Conservation (phyloP, 176 grass and related monocot genomes). For the Oryza glaberrima region DNA sequence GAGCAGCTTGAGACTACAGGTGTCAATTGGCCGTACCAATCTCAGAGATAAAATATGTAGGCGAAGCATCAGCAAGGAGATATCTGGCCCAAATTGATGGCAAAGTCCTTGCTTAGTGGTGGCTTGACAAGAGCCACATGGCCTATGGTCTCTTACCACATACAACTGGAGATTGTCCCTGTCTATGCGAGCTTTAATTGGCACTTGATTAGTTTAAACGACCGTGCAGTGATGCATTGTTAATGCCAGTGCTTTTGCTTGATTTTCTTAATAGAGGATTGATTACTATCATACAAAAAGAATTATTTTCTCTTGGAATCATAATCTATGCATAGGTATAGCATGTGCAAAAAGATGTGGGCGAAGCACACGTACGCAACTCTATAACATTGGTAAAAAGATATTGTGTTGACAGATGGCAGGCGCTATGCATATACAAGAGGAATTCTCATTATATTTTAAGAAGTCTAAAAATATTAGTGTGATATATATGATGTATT, state of each 20-base stretch:
- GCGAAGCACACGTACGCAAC: constrained; percentile 25
- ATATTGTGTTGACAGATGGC: constrained; percentile 27
- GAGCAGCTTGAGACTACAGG: constrained; percentile 6
- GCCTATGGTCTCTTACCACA: constrained; percentile 40
- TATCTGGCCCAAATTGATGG: constrained; percentile 22
- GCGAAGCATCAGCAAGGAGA: constrained; percentile 53
- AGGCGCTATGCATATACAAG: background rate
- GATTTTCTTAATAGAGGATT: constrained; percentile 30
- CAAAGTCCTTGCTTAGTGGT: constrained; percentile 39
- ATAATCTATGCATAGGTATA: constrained; percentile 22
- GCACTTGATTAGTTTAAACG: constrained; percentile 31
- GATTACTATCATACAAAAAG: constrained; percentile 1
- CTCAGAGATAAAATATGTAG: constrained; percentile 31
- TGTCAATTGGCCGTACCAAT: constrained; percentile 27
- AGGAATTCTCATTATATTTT: background rate
- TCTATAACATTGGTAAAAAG: constrained; percentile 26
- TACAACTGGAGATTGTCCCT: constrained; percentile 26
- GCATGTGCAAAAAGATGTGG: constrained; percentile 28
- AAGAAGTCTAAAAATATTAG: background rate
- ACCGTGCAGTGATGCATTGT: constrained; percentile 14
- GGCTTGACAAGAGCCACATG: constrained; percentile 49
- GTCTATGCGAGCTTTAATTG: constrained; percentile 9
- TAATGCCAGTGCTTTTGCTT: constrained; percentile 23
- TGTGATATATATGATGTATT: background rate
- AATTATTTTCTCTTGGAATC: constrained; percentile 32